phyloP scores from a whole-genome alignment of 257 asterid species.

The Nicotiana attenuata region DNA sequence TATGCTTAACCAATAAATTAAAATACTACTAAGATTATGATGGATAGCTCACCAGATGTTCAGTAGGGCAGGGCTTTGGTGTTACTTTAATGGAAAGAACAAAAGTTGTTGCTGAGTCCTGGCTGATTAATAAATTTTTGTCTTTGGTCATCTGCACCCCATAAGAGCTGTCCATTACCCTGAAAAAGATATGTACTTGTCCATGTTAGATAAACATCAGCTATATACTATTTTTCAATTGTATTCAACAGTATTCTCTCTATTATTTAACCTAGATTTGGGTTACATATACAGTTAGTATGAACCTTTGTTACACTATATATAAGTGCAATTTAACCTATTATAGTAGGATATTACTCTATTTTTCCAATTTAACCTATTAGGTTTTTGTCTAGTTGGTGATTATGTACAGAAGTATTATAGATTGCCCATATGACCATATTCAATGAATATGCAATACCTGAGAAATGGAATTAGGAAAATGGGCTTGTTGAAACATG shows the following conservation, averaged over 20 bases:
- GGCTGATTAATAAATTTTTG: constrained; percentile 44
- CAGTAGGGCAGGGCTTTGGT: constrained; percentile 23
- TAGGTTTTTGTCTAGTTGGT: constrained; percentile 6
- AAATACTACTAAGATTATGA: constrained; percentile 25
- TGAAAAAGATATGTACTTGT: constrained; percentile 34
- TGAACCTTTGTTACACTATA: too few relatives aligned
- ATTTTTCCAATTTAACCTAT: too few relatives aligned
- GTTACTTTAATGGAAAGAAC: constrained; percentile 44
- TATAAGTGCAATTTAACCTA: too few relatives aligned
- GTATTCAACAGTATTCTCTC: neutral
- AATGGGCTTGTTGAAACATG: constrained; percentile 39
- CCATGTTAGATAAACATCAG: neutral
- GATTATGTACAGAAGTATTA: neutral
- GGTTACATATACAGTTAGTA: too few relatives aligned
- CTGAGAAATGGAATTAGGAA: constrained; percentile 9
- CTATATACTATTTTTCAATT: neutral
- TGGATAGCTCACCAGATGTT: constrained; percentile 40
- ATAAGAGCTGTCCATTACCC: constrained; percentile 53
- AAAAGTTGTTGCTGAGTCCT: constrained; percentile 45
- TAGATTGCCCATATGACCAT: neutral
- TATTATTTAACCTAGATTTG: neutral
- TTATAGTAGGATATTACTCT: too few relatives aligned
- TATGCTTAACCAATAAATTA: neutral
- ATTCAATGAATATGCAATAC: constrained; percentile 7
- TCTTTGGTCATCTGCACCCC: constrained; percentile 67